These are phyloP conservation scores for Apiosordaria backusii DNA, from an alignment of 495 filamentous ascomycete genomes.

Conservation along the genomic window DNA sequence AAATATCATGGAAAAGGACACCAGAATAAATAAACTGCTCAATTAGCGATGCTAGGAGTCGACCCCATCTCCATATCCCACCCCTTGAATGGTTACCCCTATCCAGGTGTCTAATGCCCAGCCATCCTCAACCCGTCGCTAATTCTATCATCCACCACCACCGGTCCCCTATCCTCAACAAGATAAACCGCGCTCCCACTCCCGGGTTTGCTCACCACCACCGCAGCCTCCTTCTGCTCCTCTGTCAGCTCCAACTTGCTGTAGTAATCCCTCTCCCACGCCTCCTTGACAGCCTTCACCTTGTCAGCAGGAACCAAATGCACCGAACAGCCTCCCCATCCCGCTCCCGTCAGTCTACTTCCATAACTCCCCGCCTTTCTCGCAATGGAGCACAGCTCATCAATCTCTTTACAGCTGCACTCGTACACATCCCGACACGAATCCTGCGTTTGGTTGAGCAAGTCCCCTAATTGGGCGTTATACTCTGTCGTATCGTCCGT, in stretches of 20 bases:
- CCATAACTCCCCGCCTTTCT: conserved; percentile 75
- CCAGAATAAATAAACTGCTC: too few relatives aligned
- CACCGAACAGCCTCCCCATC: conserved; percentile 95
- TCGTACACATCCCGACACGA: conserved; percentile 83
- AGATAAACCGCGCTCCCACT: conserved; percentile 58
- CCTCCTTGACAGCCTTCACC: conserved; percentile 73
- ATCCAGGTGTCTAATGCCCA: neutral
- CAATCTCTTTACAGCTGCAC: conserved; percentile 86
- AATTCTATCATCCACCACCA: neutral
- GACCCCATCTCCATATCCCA: too few relatives aligned
- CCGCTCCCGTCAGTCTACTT: conserved; percentile 84
- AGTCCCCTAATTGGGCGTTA: conserved; percentile 67
- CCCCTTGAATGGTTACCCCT: neutral
- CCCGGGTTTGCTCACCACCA: conserved; percentile 87
- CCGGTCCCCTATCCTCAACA: conserved; percentile 19
- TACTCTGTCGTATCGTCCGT: conserved; percentile 54
- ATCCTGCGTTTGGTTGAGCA: conserved; percentile 85
- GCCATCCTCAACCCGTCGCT: conserved; percentile 15
- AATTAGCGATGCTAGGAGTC: too few relatives aligned
- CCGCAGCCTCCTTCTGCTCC: conserved; percentile 71
- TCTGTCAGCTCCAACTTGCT: conserved; percentile 66
- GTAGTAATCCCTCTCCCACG: conserved; percentile 81
- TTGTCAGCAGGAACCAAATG: conserved; percentile 85
- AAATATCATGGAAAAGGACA: too few relatives aligned
- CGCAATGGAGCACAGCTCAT: conserved; percentile 79